Percentiles rank a stretch among this genome's conserved stretches.
Conservation (phyloP, 352 stramenopile species). For the Globisporangium canariense region DNA sequence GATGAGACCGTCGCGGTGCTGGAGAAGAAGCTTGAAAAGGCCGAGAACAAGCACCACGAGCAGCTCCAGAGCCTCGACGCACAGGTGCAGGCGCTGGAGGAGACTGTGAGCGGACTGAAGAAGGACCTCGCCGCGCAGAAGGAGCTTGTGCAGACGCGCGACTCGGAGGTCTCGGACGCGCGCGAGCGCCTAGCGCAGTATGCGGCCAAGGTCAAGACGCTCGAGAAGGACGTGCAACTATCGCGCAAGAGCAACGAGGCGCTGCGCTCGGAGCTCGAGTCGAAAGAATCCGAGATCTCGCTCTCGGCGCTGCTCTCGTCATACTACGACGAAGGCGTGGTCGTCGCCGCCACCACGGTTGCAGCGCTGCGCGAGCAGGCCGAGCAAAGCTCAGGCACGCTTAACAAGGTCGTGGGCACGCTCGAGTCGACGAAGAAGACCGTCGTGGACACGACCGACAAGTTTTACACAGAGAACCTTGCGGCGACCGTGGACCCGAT, state of each 20-base stretch:
- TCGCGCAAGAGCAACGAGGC: conserved; percentile 64
- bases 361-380: conserved; percentile 41
- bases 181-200: conserved; percentile 32
- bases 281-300: conserved; percentile 55
- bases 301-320: conserved; percentile 65
- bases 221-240: conserved; percentile 44
- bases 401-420: conserved; percentile 51
- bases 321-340: conserved; percentile 79
- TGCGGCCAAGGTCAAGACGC: conserved; percentile 31
- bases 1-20: conserved; percentile 25
- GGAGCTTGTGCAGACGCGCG: conserved; percentile 21
- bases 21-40: conserved; percentile 26
- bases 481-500: conserved; percentile 62
- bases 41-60: conserved; percentile 10
- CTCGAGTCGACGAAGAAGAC: conserved; percentile 47
- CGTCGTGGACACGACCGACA: conserved; percentile 36
- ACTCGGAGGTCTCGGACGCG: conserved; percentile 28
- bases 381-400: conserved; percentile 33
- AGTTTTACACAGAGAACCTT: conserved; percentile 70
- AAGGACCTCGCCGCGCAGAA: conserved; percentile 32
- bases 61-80: conserved; percentile 23
- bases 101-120: conserved; percentile 25
- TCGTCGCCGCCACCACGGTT: conserved; percentile 38
- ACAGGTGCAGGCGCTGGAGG: conserved; percentile 33
- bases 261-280: conserved; percentile 47